These are phyloP conservation scores for Polygonum maritimum DNA, from an alignment of 148 eudicot genomes.

Conservation along the genomic window DNA sequence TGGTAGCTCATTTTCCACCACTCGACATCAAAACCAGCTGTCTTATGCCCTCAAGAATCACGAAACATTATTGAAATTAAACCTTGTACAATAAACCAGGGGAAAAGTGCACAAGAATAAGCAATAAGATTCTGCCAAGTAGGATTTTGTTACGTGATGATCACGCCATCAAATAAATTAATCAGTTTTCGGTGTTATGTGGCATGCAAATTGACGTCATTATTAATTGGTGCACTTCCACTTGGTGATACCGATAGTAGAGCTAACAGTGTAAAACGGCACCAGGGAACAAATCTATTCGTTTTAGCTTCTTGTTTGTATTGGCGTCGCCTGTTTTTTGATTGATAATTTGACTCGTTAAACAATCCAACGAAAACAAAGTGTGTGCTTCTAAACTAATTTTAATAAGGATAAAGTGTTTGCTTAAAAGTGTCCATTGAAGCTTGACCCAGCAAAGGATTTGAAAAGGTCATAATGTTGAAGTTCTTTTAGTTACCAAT, in stretches of 20 bases:
- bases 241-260: neutral
- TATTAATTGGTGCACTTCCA: too few relatives aligned
- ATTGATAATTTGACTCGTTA: neutral
- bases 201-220: too few relatives aligned
- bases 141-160: neutral
- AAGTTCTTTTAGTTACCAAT: too few relatives aligned
- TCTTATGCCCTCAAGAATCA: too few relatives aligned
- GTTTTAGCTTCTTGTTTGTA: neutral
- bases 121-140: neutral
- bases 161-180: too few relatives aligned
- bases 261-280: neutral
- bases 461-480: too few relatives aligned
- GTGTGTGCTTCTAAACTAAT: neutral
- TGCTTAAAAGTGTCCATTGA: neutral
- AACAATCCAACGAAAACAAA: neutral
- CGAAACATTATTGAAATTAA: too few relatives aligned
- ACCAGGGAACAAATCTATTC: neutral
- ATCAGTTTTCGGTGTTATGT: too few relatives aligned
- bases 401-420: neutral
- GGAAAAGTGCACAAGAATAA: neutral
- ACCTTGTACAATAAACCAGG: too few relatives aligned
- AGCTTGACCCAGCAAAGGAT: too few relatives aligned
- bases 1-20: too few relatives aligned
- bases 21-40: neutral
- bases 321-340: too few relatives aligned